phyloP scores from a whole-genome alignment of 768 basidiomycete species.

The Lactarius quietus region DNA sequence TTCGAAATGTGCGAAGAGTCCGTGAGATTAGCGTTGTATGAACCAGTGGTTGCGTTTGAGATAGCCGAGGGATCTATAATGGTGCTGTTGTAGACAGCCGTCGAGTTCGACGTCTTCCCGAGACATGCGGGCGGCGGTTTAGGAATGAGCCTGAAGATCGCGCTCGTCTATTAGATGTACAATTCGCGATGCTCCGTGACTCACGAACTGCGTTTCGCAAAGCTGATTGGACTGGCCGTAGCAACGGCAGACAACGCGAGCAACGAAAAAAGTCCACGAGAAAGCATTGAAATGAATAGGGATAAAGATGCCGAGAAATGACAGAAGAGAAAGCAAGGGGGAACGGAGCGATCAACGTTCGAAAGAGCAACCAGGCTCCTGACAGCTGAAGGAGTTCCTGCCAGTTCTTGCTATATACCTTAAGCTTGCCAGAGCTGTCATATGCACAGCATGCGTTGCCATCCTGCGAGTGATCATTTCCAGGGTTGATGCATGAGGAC shows the following conservation, averaged over 20 bases:
- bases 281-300: slow-evolving; percentile 2
- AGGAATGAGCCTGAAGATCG: slow-evolving; percentile 15
- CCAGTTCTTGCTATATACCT: slow-evolving; percentile 7
- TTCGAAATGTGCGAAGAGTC: slow-evolving; percentile 2
- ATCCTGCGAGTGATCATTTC: not conserved
- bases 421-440: not conserved
- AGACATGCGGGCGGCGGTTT: slow-evolving; percentile 18
- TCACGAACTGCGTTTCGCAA: slow-evolving; percentile 14
- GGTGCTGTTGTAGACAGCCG: not conserved
- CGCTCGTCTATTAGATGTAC: not conserved
- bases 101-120: not conserved
- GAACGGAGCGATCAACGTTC: slow-evolving; percentile 4
- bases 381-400: not conserved
- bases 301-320: slow-evolving; percentile 2
- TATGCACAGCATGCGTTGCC: not conserved
- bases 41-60: not conserved
- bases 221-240: slow-evolving; percentile 17
- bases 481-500: not conserved
- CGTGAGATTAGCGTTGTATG: not conserved
- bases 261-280: slow-evolving; percentile 9
- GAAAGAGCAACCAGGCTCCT: slow-evolving; percentile 26
- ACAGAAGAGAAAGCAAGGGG: slow-evolving; percentile 19
- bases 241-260: slow-evolving; percentile 9
- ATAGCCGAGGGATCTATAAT: not conserved
- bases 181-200: not conserved